A percentile compares a stretch with the other conserved stretches of the same genome.
These are phyloP conservation scores for Bipolaris oryzae DNA, from an alignment of 2,329 filamentous ascomycete genomes.

Conservation along the genomic window DNA sequence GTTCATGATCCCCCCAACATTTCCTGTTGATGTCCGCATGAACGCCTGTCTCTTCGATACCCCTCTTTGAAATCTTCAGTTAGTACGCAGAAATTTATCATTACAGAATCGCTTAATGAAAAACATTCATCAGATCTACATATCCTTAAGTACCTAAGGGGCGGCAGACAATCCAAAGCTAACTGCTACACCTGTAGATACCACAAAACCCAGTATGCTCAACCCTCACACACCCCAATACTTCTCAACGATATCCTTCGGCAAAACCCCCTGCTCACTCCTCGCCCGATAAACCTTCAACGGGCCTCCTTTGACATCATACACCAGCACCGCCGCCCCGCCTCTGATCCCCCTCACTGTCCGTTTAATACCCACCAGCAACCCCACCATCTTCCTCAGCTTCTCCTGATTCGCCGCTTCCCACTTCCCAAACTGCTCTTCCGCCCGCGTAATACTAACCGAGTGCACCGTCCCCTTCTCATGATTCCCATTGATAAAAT, in stretches of 20 bases:
- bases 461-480: conserved; percentile 16
- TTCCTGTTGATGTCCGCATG: background rate
- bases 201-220: background rate
- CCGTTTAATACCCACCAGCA: conserved; percentile 20
- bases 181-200: background rate
- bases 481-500: conserved; percentile 25
- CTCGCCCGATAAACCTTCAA: conserved; percentile 18
- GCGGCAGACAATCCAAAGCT: background rate
- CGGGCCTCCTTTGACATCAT: conserved; percentile 15
- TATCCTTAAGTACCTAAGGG: background rate
- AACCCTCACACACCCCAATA: conserved; percentile 9
- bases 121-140: background rate
- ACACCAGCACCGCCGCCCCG: conserved; percentile 20
- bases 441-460: conserved; percentile 7
- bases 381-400: conserved; percentile 25
- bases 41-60: background rate
- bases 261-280: conserved; percentile 13
- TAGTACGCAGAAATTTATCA: background rate
- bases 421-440: conserved; percentile 17
- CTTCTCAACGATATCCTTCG: conserved; percentile 12
- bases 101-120: background rate
- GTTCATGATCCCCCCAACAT: background rate
- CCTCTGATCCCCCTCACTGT: conserved; percentile 1
- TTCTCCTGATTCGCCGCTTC: conserved; percentile 20
- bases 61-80: background rate